Base-by-base conservation (phyloP, 257 asterid genomes). In the Scutellaria galericulata region DNA sequence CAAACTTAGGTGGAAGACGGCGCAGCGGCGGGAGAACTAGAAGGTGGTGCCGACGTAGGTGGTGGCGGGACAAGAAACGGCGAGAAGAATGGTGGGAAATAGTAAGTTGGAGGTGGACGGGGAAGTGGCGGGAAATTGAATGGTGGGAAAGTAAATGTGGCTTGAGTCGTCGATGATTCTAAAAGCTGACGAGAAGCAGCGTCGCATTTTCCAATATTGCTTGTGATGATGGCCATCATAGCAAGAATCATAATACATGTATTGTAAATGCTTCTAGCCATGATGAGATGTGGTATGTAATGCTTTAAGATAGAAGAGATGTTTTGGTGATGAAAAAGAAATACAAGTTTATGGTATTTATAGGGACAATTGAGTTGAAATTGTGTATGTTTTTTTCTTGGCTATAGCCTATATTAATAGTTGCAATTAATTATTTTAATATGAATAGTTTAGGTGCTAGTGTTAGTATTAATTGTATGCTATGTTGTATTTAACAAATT, bases 151-250 rank as follows among this genome's bases (percentile, higher is more conserved):
- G 15, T 9, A 53, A 7, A 18, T 15, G 7, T 9, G 9, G 15
- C 27, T 2, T 14, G 0, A 14, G 55, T n/a, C 3, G 20, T 5
- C 7, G 22, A 8, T 50, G 55, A 50, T 7, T n/a, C 22, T 50
- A 53, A 53, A 13, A 18, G 53, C 3, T 41, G 53, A 14, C 53
- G 68, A 27, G 58, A 53, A 53, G 68, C 68, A 46, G 68, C 68
- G 20, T 44, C 9, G 9, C 54, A 63, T 9, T 4, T 20, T 22
- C 54, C 51, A 9, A 40, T 39, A 10, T 8, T 10, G 37, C 5
- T 39, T 6, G 10, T n/a, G 15, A 63, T 63, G 15, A 62, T 6
- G 52, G 39, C 68, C 15, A 62, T 9, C 53, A 42, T 5, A 10
- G 42, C 20, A 20, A 63, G 40, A 5, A 63, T 53, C 59, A 18